phyloP scores from a whole-genome alignment of 2,329 filamentous ascomycete genomes.

The Sporothrix pseudoabietina region DNA sequence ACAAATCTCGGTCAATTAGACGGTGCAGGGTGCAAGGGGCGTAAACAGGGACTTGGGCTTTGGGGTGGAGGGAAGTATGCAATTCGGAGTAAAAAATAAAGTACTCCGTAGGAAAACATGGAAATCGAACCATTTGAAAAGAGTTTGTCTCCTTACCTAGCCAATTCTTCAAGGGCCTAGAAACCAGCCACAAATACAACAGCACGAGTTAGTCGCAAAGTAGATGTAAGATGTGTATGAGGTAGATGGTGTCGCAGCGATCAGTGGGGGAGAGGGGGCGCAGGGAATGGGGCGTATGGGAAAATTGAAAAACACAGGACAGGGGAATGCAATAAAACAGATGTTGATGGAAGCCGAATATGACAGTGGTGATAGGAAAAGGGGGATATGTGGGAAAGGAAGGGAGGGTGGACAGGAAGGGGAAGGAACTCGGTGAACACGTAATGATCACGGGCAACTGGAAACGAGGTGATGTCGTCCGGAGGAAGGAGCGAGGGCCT shows the following conservation, averaged over 20 bases:
- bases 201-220: constrained; percentile 23
- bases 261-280: neutral
- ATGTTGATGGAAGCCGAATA: neutral
- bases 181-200: constrained; percentile 12
- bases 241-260: neutral
- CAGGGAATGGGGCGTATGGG: neutral
- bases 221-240: neutral
- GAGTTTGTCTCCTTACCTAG: constrained; percentile 25
- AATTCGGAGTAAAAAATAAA: neutral
- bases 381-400: neutral
- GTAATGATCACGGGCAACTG: neutral
- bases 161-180: constrained; percentile 33
- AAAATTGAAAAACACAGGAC: neutral
- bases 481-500: neutral
- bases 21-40: neutral
- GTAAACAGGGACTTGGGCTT: neutral
- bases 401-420: neutral
- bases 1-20: constrained; percentile 12
- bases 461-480: neutral
- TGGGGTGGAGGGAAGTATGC: neutral
- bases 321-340: neutral
- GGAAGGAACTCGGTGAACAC: neutral
- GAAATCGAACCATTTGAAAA: neutral
- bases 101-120: neutral
- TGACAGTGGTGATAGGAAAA: neutral